These are phyloP conservation scores for Blastobotrys persicus DNA, from an alignment of 1,139 yeast species.

Conservation along the genomic window DNA sequence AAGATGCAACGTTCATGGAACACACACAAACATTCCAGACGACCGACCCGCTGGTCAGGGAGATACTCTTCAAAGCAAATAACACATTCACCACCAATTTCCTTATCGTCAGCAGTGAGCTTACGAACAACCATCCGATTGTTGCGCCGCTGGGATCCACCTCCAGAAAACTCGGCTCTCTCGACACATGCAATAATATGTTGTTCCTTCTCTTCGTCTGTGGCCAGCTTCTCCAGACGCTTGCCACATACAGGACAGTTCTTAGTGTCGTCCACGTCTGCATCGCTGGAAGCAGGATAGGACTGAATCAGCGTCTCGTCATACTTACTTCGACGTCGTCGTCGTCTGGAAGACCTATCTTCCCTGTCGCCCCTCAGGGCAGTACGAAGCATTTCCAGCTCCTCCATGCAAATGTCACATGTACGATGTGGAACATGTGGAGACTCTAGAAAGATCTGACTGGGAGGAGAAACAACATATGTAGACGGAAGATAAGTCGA, in stretches of 20 bases:
- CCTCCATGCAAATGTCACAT: slow-evolving; percentile 68
- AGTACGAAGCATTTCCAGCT: slow-evolving; percentile 53
- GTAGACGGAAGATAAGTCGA: slow-evolving; percentile 49
- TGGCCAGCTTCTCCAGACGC: slow-evolving; percentile 38
- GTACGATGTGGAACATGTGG: slow-evolving; percentile 59
- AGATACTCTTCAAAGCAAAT: slow-evolving; percentile 86
- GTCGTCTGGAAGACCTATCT: slow-evolving; percentile 1
- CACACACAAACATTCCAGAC: slow-evolving; percentile 91
- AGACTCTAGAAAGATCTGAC: slow-evolving; percentile 47
- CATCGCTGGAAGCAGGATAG: slow-evolving; percentile 23
- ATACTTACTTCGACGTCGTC: slow-evolving; percentile 14
- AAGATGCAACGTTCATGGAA: slow-evolving; percentile 89
- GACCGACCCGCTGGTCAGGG: slow-evolving; percentile 85
- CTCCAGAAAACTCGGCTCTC: slow-evolving; percentile 62
- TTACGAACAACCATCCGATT: slow-evolving; percentile 86
- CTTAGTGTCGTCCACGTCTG: slow-evolving; percentile 38
- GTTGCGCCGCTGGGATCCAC: slow-evolving; percentile 50
- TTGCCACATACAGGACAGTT: slow-evolving; percentile 58
- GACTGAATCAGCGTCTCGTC: slow-evolving; percentile 33
- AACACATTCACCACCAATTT: slow-evolving; percentile 66
- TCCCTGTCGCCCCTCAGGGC: slow-evolving; percentile 25
- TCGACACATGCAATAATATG: slow-evolving; percentile 72
- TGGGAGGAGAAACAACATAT: slow-evolving; percentile 49
- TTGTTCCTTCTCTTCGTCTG: slow-evolving; percentile 40
- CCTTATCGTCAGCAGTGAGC: slow-evolving; percentile 52